Evolutionary conservation across 805 yeast genomes (phyloP), one percentile per base, ranked within the genome.

Genomic region (Suhomyces kilbournensis): DNA sequence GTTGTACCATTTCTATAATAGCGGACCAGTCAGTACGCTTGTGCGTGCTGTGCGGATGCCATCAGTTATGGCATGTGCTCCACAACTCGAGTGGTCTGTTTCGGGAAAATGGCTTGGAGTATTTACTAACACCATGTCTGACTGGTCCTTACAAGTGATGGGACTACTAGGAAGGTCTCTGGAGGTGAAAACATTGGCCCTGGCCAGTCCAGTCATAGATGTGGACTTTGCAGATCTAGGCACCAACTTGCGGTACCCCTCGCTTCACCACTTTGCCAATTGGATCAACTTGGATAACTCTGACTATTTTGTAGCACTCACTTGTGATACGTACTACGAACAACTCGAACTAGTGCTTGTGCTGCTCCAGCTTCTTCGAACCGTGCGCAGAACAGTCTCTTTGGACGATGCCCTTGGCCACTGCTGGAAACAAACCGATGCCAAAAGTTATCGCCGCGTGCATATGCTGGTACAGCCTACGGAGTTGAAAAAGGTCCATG

Each of bases 41-140:
- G 54, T 59, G 9, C 67, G 60, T 48, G 54, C 57, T 44, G 64
- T 58, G 26, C 56, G 65, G 34, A 51, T 68, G 22, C 60, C 67
- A 8, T 26, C 51, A 38, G 20, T 54, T 53, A 30, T 20, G 3
- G 34, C 53, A 34, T 12, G 26, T 4, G 46, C 39, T 3, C 58
- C 66, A 1, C 38, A 47, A 3, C 46, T 71, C 8, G 15, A 47
- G 19, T 75, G 78, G 78, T 66, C 74, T 1, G 42, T 54, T 1
- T 60, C 67, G 5, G 77, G 77, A 0, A 62, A 59, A 35, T 74
- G 77, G 77, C 53, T 74, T 3, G 53, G 60, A 32, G 55, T 60
- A 38, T 67, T 72, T 46, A 49, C 40, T 6, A 64, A 63, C 40
- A 49, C 49, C 25, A 55, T 72, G 12, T 63, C 55, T 51, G 74